Base-by-base conservation (phyloP, 2,329 filamentous ascomycete genomes). In the Incumbomyces delicatus region DNA sequence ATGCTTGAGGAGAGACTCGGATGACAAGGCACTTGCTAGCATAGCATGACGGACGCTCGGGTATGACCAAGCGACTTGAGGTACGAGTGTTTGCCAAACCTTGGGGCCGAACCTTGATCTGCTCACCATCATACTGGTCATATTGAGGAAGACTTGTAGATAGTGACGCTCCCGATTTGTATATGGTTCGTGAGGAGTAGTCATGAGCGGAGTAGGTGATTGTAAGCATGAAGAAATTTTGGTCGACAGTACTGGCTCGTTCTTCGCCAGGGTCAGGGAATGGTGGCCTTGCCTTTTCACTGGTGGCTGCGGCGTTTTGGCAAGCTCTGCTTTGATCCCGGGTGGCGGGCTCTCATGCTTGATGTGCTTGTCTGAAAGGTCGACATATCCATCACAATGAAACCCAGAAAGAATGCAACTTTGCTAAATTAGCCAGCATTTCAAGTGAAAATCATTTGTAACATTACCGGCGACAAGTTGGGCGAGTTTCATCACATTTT, bases 41-140 rank as follows among this genome's bases (percentile, higher is more conserved):
- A 53, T 45, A 11, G 49, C 51, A 44, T 53, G 49, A 16, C 47
- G 46, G 13, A 53, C 44, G 17, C 43, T 42, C 12, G 38, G 29
- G 22, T 48, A 44, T 5, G 41, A 16, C 46, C 49, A 53, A 11
- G 49, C 46, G 3, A 39, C 44, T 35, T 50, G 51, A 22, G 51
- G 51, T n/a, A 53, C 46, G 13, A 42, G 44, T 12, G 22, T 27
- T 12, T 39, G 33, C 51, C 51, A 53, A 32, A 53, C 47, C 18
- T 38, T 17, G 8, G 42, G 42, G 2, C 17, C 42, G 11, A 33
- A 6, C 6, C 20, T 37, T 7, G 42, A 45, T 31, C 42, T 45
- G 22, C 42, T 22, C 14, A 45, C 33, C 16, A 36, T 37, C 6
- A 29, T 13, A 27, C 32, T 6, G 10, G 42, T 45, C 34, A 37